Evolutionary conservation across 2,329 filamentous ascomycete species (phyloP).

Genomic region (Colletotrichum sp.): DNA sequence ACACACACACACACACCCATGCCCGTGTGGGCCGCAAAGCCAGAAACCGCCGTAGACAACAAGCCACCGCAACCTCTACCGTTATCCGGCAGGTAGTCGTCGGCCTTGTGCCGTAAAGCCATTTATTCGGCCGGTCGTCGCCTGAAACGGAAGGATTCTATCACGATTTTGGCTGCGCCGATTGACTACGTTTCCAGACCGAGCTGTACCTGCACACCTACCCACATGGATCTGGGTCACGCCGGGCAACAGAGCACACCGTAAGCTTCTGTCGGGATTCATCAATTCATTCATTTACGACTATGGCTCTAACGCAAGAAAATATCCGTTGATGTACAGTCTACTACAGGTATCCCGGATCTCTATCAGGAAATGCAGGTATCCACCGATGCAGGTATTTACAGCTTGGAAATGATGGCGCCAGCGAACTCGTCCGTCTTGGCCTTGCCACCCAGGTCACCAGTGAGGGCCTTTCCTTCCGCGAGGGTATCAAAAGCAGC

Average conservation of each 20-base stretch:
- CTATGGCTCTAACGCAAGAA: conserved; percentile 20
- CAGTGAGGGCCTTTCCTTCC: conserved; percentile 95
- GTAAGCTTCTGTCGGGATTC: not conserved
- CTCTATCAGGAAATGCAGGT: conserved; percentile 8
- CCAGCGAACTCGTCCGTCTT: conserved; percentile 94
- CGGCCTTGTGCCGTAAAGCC: no score
- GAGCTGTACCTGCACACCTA: no score
- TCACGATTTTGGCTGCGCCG: no score
- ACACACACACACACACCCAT: no score
- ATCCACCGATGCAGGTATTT: conserved; percentile 47
- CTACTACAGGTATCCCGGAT: conserved; percentile 20
- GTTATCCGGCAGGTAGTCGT: no score
- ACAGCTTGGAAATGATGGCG: conserved; percentile 81
- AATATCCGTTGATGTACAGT: conserved; percentile 23
- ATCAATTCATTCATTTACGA: conserved; percentile 19
- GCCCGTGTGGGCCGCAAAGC: not conserved
- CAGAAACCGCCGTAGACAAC: not conserved
- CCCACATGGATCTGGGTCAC: no score
- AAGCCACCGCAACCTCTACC: no score
- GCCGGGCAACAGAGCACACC: no score
- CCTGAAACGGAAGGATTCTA: no score
- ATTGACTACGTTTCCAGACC: no score
- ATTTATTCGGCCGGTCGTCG: no score
- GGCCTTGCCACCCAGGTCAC: conserved; percentile 93
- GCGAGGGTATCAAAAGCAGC: conserved; percentile 94